Evolutionary conservation across 257 asterid species (phyloP), one percentile per base, ranked within the genome.

Genomic region (Solanum neorickii): DNA sequence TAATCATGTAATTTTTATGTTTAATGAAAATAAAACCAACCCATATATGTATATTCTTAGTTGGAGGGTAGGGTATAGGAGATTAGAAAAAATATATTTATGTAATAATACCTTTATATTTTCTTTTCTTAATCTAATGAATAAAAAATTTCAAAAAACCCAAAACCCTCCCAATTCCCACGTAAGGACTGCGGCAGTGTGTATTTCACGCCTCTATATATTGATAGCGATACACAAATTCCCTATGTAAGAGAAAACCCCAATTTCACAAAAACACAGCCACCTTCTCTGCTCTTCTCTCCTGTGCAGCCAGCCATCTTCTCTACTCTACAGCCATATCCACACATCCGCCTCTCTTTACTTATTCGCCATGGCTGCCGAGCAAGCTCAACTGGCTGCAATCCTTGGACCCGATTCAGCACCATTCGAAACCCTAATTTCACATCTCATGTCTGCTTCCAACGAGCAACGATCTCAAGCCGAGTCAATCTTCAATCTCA

Each of bases 381-480:
- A 96, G 91, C 98, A 95, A 88, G 94, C 98, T 23, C 95, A 96
- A 89, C 89, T 96, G 69, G 94, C 93, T 83, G 95, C 97, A 88
- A 91, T 96, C 86, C 90, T 96, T 87, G 96, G 97, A n/a, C 94
- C 93, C 21, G 99, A 96, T 94, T 94, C 92, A 60, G 92, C 96
- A 39, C 94, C 94, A 3, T 96, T 96, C 92, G 99, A 95, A 56
- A 91, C 95, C 78, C 92, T 96, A 9, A 93, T 96, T 76, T 91
- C 99, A 1, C 98, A 96, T 68, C 92, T 96, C 87, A 96, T 96
- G 99, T 93, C 99, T 0, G 56, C 99, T 60, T 73, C 92, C 78
- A 96, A 96, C 93, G 98, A 96, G 83, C 97, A 93, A 89, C 94
- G 99, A 29, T 95, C 98, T 52, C 98, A 94, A 88, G 98, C 99